Evolutionary conservation across 805 yeast species (phyloP), one percentile per base, ranked within the genome.

Genomic region (Saccharomycopsis sp.): DNA sequence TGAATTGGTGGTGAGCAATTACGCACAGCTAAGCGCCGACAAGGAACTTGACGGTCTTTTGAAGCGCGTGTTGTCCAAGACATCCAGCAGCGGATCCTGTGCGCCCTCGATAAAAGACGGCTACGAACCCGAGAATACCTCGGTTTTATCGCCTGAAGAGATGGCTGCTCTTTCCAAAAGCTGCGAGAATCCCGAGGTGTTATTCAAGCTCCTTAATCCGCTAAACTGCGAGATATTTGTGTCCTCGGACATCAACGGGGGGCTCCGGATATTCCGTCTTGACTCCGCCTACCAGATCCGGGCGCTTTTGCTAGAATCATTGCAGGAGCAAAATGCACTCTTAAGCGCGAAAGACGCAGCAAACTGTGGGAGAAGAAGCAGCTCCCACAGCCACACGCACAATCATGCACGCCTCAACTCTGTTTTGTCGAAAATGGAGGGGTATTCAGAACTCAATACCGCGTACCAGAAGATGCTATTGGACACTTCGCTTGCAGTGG

Each of bases 201-300:
- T 47, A 3, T 23, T 56, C 3, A 3, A 58, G n/a, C 47, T 60
- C 14, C 52, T 58, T 15, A 58, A 59, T 20, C 62, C 64, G 7
- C n/a, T 59, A 51, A 35, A 55, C n/a, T 54, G 49, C 35, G 57
- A 71, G 0, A 84, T 90, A 51, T 80, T 90, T 15, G 84, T 91
- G 1, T 85, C 94, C 0, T 83, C 93, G 0, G 97, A 91, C 70
- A 81, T 80, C 58, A 71, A 75, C 22, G 97, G 97, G 0, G 64
- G 78, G 1, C 87, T 91, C 34, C 72, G 94, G 52, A 87, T 91
- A 0, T 88, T 87, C 68, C 76, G 97, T 66, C 86, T 89, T 58
- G 97, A 91, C 69, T 77, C 86, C 56, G 86, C 94, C 0, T 75
- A 80, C 55, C 65, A 67, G 9, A 70, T 75, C 14, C 66, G 85